Percentiles rank a stretch among this genome's conserved stretches.
Conservation (phyloP, 192 early-diverging fungal genomes). For the Thamnidium elegans region DNA sequence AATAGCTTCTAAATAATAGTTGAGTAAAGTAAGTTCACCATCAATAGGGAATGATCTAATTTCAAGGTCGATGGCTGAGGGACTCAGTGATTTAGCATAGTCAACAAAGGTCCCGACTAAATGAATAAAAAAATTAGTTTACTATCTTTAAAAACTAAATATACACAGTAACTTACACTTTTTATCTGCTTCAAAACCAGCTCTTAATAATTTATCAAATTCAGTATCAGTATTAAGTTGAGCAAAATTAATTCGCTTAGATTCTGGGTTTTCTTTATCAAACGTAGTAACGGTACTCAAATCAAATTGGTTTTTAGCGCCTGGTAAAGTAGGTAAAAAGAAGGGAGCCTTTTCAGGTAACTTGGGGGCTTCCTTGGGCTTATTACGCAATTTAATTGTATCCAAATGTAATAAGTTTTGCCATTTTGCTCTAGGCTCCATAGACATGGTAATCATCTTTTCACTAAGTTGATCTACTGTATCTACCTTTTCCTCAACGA, state of each 20-base stretch:
- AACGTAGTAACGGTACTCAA: conserved; percentile 28
- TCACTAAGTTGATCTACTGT: conserved; percentile 62
- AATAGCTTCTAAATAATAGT: conserved; percentile 66
- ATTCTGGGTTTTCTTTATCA: conserved; percentile 23
- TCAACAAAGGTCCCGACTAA: conserved; percentile 62
- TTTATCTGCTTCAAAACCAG: conserved; percentile 39
- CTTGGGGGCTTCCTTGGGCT: conserved; percentile 85
- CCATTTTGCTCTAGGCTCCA: conserved; percentile 82
- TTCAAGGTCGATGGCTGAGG: conserved; percentile 84
- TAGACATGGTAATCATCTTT: conserved; percentile 84
- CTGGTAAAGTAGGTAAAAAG: conserved; percentile 83
- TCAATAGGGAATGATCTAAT: conserved; percentile 74
- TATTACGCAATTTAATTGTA: conserved; percentile 90
- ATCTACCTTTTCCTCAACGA: conserved; percentile 22
- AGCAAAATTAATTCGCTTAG: conserved; percentile 42
- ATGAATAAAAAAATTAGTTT: neutral
- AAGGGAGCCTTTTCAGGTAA: conserved; percentile 89
- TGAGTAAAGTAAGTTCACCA: conserved; percentile 57
- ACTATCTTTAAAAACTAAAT: neutral
- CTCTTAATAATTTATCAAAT: conserved; percentile 56
- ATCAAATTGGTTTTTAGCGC: conserved; percentile 44
- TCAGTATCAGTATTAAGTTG: conserved; percentile 58
- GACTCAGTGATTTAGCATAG: conserved; percentile 73
- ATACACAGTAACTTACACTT: conserved; percentile 34
- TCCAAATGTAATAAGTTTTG: conserved; percentile 89